Conservation (phyloP, 2,329 filamentous ascomycete species). For the Nothophaeocryptopus gaeumannii region DNA sequence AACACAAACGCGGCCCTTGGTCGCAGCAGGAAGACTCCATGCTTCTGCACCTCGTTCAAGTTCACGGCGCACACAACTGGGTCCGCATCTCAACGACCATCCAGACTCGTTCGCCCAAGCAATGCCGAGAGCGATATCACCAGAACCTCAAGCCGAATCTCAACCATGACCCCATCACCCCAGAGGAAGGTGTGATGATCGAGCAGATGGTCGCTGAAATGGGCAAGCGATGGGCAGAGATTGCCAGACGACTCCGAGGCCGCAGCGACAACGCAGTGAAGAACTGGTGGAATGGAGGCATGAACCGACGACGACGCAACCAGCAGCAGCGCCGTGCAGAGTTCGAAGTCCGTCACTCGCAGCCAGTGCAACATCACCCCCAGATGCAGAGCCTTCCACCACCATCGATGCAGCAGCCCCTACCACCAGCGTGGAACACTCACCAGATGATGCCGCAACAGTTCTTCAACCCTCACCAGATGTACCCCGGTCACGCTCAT, state of each 20-base stretch:
- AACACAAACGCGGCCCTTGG: conserved; percentile 77
- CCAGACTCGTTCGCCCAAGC: conserved; percentile 79
- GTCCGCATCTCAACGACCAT: conserved; percentile 77
- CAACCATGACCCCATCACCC: conserved; percentile 70
- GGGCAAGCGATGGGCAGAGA: conserved; percentile 91
- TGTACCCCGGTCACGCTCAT: conserved; percentile 23
- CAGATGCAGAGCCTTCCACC: conserved; percentile 26
- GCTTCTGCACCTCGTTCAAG: conserved; percentile 67
- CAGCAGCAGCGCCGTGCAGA: conserved; percentile 37
- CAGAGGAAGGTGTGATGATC: conserved; percentile 72
- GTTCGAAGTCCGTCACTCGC: conserved; percentile 32
- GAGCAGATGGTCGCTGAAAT: conserved; percentile 72
- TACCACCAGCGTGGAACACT: conserved; percentile 26
- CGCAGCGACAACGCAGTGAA: conserved; percentile 94
- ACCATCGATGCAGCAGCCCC: conserved; percentile 25
- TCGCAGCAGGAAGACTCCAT: conserved; percentile 71
- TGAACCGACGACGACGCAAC: conserved; percentile 67
- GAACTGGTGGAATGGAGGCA: conserved; percentile 96
- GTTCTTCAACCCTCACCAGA: conserved; percentile 27
- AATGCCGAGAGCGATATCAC: conserved; percentile 90
- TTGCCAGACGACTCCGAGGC: conserved; percentile 74
- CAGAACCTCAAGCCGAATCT: conserved; percentile 89
- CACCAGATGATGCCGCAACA: conserved; percentile 21
- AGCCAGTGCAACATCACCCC: conserved; percentile 22
- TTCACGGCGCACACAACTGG: conserved; percentile 81